Percentiles rank a stretch among this genome's conserved stretches.
Conservation (phyloP, 2,329 filamentous ascomycete species). For the Stagonosporopsis chrysanthemi region DNA sequence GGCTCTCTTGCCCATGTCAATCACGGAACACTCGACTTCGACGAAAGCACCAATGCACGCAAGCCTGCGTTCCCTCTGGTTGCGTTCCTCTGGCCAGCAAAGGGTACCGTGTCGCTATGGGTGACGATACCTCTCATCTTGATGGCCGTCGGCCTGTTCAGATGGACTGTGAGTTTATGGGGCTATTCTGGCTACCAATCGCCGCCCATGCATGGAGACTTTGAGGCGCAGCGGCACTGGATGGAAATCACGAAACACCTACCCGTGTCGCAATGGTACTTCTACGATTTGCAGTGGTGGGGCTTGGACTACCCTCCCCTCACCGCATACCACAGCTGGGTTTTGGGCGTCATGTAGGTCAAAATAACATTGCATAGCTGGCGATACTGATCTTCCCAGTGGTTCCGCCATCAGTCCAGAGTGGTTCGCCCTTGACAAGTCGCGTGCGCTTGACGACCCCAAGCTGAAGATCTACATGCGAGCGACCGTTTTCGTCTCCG, state of each 20-base stretch:
- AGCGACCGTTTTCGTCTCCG: conserved; percentile 86
- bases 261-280: conserved; percentile 95
- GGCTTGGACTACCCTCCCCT: conserved; percentile 96
- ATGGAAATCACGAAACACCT: conserved; percentile 95
- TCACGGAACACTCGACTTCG: conserved; percentile 55
- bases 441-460: conserved; percentile 80
- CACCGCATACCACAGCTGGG: conserved; percentile 97
- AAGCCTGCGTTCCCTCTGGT: conserved; percentile 85
- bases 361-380: neutral
- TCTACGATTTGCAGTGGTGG: conserved; percentile 97
- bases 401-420: conserved; percentile 77
- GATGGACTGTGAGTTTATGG: conserved; percentile 93
- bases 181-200: conserved; percentile 87
- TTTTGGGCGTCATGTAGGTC: conserved; percentile 79
- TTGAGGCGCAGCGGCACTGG: conserved; percentile 98
- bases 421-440: conserved; percentile 88
- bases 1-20: conserved; percentile 49
- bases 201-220: conserved; percentile 94
- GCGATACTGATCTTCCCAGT: conserved; percentile 47
- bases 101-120: conserved; percentile 88
- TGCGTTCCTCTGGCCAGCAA: conserved; percentile 92
- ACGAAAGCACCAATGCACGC: conserved; percentile 55
- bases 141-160: conserved; percentile 88
- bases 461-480: conserved; percentile 94
- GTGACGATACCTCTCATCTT: conserved; percentile 85